Base-by-base conservation (phyloP, 1,284 basidiomycete genomes). In the Pseudozyma hubeiensis region DNA sequence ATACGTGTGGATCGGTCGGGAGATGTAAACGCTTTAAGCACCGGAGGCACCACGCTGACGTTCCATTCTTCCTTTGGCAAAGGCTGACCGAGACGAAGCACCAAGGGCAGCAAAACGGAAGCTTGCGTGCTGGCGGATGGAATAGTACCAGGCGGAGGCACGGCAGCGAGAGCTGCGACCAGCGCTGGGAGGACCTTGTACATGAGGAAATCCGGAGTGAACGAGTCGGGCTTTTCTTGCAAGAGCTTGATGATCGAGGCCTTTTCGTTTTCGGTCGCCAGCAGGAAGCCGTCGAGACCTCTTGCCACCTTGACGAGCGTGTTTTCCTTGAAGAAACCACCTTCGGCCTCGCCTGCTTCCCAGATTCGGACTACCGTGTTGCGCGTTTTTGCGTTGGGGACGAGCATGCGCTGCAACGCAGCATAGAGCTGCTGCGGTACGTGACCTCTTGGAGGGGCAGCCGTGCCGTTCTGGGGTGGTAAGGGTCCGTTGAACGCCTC, bases 1-100 rank as follows among this genome's bases (percentile, higher is more conserved):
- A 99, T 96, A 31, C 96, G 88, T 19, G 92, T 94, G 0, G 93
- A 94, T 48, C 97, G 89, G 85, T 99, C 95, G 0, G 78, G 63
- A 1, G 72, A 78, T 0, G 49, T 56, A 46, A 71, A 82, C 2
- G 80, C 77, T 37, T 78, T 79, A 35, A 82, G 64, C n/a, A 84
- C 53, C 1, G 79, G 60, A 4, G 75, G 60, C 2, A 68, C 65
- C 2, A 84, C 62, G 16, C 54, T 58, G 14, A 49, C 48, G 13
- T 46, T 69, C 81, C 81, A 84, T 13, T 77, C 75, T 1, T 64
- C 64, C 9, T 74, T 73, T 2, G 72, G 56, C 47, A 83, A 53
- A 7, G 68, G 54, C 9, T 72, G 50, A 11, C 76, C 81, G 9
- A 83, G 69, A 39, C 72, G 64, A 6, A 84, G 63, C 11, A 83